These are phyloP conservation scores for Herpetospermum pedunculosum DNA, from an alignment of 306 rosid species.

Conservation along the genomic window DNA sequence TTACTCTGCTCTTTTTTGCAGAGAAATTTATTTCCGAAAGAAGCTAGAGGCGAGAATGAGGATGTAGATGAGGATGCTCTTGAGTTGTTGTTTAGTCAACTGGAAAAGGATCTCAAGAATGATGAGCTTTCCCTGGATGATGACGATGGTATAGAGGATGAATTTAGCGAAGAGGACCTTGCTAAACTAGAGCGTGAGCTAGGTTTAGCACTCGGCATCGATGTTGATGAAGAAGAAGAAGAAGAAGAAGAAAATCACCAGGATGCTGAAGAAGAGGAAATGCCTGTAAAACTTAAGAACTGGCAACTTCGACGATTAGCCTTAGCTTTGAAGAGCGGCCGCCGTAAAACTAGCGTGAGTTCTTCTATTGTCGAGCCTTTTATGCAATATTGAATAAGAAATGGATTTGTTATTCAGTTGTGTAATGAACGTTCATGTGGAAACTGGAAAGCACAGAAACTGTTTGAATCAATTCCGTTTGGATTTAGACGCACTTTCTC, in stretches of 20 bases:
- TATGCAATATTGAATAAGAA: no score
- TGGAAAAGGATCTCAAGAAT: conserved; percentile 76
- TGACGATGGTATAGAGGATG: conserved; percentile 28
- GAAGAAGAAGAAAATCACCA: background rate
- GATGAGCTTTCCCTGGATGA: conserved; percentile 35
- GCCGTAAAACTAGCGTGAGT: conserved; percentile 75
- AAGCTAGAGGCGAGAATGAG: conserved; percentile 9
- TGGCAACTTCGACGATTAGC: conserved; percentile 86
- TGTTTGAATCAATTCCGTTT: background rate
- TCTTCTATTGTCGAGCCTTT: background rate
- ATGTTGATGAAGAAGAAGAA: conserved; percentile 15
- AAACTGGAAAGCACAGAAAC: background rate
- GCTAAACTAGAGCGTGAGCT: conserved; percentile 51
- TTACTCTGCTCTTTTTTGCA: conserved; percentile 10
- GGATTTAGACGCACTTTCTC: background rate
- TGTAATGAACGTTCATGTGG: no score
- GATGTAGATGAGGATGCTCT: conserved; percentile 51
- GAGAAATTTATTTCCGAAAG: conserved; percentile 25
- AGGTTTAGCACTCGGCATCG: conserved; percentile 35
- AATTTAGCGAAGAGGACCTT: conserved; percentile 54
- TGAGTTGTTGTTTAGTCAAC: conserved; percentile 62
- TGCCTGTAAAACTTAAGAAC: conserved; percentile 39
- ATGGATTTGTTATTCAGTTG: no score
- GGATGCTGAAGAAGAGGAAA: conserved; percentile 19
- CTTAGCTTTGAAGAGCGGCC: conserved; percentile 60